phyloP scores from a whole-genome alignment of 2,329 filamentous ascomycete species.

The Ophiostoma australiae region DNA sequence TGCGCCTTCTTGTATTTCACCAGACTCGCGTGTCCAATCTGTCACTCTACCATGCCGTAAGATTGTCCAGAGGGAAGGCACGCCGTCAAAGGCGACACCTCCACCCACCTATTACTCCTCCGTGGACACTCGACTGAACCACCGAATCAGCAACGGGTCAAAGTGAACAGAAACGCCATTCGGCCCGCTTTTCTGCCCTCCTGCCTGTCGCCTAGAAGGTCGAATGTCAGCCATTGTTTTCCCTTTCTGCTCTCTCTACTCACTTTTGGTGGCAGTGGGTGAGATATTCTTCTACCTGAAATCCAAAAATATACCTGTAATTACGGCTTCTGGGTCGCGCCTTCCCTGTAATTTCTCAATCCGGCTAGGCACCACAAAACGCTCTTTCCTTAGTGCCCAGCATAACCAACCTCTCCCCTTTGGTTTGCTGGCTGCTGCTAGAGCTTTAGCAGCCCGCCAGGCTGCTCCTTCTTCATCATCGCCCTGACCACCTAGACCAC shows the following conservation, averaged over 20 bases:
- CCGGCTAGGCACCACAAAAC: background rate
- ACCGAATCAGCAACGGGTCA: background rate
- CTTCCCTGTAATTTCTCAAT: conserved; percentile 5
- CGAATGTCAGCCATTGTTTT: no score
- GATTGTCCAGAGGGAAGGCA: background rate
- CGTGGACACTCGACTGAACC: background rate
- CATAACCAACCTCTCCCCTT: conserved; percentile 6
- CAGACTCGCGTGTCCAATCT: background rate
- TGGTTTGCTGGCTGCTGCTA: background rate
- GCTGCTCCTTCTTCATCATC: background rate
- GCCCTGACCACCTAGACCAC: background rate
- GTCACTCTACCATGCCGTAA: no score
- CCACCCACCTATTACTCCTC: background rate
- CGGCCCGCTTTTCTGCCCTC: background rate
- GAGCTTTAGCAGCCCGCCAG: background rate
- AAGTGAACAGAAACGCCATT: background rate
- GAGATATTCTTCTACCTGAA: conserved; percentile 5
- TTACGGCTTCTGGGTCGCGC: conserved; percentile 6
- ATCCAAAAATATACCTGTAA: conserved; percentile 10
- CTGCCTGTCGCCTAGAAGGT: background rate
- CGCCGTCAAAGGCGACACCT: background rate
- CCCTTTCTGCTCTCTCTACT: background rate
- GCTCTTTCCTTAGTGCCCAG: background rate
- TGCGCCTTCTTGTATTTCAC: background rate
- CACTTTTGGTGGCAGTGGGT: background rate